Conservation (phyloP, 2,329 filamentous ascomycete species). For the Ascocoryne sarcoides region DNA sequence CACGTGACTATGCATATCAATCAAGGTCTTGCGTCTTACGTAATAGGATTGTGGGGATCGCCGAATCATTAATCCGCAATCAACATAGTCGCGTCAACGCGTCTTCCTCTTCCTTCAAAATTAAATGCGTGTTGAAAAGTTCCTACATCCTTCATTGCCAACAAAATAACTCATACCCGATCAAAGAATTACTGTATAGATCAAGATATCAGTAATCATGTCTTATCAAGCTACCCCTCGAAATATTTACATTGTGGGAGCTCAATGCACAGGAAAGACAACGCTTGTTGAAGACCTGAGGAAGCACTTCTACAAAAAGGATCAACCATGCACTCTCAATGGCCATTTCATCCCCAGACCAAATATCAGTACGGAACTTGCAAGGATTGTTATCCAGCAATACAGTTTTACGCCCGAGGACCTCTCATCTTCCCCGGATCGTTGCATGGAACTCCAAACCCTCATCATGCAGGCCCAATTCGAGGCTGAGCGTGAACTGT, state of each 20-base stretch:
- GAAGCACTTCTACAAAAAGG: background rate
- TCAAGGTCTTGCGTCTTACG: too few species aligned
- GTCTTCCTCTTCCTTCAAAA: too few species aligned
- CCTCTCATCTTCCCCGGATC: conserved; percentile 1
- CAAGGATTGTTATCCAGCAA: conserved; percentile 4
- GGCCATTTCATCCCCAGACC: background rate
- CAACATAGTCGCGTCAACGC: too few species aligned
- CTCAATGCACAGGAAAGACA: conserved; percentile 8
- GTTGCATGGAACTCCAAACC: background rate
- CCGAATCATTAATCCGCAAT: too few species aligned
- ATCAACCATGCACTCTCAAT: background rate
- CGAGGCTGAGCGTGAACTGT: background rate
- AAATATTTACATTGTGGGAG: conserved; percentile 9
- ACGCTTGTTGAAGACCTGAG: conserved; percentile 8
- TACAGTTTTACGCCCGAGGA: conserved; percentile 3
- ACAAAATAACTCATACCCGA: too few species aligned
- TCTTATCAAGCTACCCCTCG: too few species aligned
- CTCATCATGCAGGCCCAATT: conserved; percentile 6
- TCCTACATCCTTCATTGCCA: too few species aligned
- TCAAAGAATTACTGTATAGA: too few species aligned
- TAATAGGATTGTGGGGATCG: too few species aligned
- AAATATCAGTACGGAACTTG: conserved; percentile 7
- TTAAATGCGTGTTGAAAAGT: too few species aligned
- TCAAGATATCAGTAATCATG: too few species aligned
- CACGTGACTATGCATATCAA: too few species aligned